Evolutionary conservation across 1,284 basidiomycete genomes (phyloP).

Genomic region (Blastosporella zonata): DNA sequence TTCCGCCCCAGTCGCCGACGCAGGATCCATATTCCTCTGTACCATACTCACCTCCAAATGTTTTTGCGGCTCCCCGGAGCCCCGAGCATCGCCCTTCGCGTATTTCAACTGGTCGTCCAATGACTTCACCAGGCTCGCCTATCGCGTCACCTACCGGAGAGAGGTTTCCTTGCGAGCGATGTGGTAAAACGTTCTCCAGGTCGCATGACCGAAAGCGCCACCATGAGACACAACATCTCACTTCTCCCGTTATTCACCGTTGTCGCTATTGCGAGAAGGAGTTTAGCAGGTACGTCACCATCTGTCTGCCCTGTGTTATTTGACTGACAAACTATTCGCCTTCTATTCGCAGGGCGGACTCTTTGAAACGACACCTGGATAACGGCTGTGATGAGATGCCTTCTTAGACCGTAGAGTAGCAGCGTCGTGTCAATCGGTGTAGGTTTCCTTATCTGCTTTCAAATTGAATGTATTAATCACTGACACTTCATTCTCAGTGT

Average conservation of each 20-base stretch:
- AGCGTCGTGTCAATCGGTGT: slow-evolving; percentile 1
- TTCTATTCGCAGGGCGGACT: slow-evolving; percentile 36
- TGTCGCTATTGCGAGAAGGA: slow-evolving; percentile 70
- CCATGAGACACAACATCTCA: slow-evolving; percentile 68
- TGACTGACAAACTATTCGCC: slow-evolving; percentile 16
- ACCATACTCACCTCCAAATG: slow-evolving; percentile 34
- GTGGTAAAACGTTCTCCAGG: slow-evolving; percentile 72
- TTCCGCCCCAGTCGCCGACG: slow-evolving; percentile 30
- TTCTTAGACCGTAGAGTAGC: slow-evolving; percentile 11
- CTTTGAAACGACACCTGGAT: slow-evolving; percentile 52
- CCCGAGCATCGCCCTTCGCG: slow-evolving; percentile 27
- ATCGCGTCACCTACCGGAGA: slow-evolving; percentile 43
- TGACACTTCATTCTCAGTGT: slow-evolving; percentile 12
- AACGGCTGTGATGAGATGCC: slow-evolving; percentile 66
- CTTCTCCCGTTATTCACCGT: slow-evolving; percentile 55
- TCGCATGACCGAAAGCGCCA: slow-evolving; percentile 77
- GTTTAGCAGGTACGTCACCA: slow-evolving; percentile 55
- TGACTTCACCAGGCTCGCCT: slow-evolving; percentile 32
- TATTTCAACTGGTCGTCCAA: slow-evolving; percentile 31
- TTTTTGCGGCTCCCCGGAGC: slow-evolving; percentile 31
- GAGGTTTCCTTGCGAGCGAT: slow-evolving; percentile 65
- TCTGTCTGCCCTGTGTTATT: not conserved
- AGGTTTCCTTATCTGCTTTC: slow-evolving; percentile 3
- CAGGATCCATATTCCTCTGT: slow-evolving; percentile 30
- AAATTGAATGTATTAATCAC: slow-evolving; percentile 10